These are phyloP conservation scores for Cercospora nicotianae DNA, from an alignment of 2,329 filamentous ascomycete species.

Conservation along the genomic window DNA sequence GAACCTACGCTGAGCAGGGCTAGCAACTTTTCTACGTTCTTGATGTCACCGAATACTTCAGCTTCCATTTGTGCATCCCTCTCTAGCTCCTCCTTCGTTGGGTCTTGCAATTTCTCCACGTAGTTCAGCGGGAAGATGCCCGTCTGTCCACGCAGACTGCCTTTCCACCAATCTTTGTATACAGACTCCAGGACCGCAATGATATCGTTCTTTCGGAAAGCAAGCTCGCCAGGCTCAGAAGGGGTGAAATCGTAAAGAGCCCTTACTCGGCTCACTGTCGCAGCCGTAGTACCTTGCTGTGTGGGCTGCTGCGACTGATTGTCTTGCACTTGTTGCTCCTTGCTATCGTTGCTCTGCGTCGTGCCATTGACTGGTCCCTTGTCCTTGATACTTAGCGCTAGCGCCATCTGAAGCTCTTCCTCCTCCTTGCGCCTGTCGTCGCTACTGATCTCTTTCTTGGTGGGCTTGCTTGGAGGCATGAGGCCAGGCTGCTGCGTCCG, in stretches of 20 bases:
- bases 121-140: conserved; percentile 99
- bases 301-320: conserved; percentile 44
- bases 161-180: conserved; percentile 99
- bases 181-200: conserved; percentile 97
- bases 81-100: conserved; percentile 90
- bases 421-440: conserved; percentile 92
- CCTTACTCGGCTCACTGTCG: conserved; percentile 90
- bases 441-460: conserved; percentile 88
- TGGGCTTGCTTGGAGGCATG: conserved; percentile 81
- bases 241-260: conserved; percentile 94
- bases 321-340: conserved; percentile 37
- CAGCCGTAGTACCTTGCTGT: conserved; percentile 80
- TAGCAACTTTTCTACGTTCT: conserved; percentile 77
- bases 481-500: conserved; percentile 78
- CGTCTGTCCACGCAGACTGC: conserved; percentile 87
- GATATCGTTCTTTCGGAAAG: conserved; percentile 94
- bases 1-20: conserved; percentile 83
- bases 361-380: conserved; percentile 52
- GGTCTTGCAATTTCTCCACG: conserved; percentile 94
- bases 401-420: conserved; percentile 92
- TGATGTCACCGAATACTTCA: conserved; percentile 74
- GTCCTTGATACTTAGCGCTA: conserved; percentile 89
- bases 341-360: conserved; percentile 24
- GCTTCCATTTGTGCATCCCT: conserved; percentile 93
- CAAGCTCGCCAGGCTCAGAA: conserved; percentile 88